Conservation (phyloP, 1,284 basidiomycete genomes). For the Cronartium quercuum region DNA sequence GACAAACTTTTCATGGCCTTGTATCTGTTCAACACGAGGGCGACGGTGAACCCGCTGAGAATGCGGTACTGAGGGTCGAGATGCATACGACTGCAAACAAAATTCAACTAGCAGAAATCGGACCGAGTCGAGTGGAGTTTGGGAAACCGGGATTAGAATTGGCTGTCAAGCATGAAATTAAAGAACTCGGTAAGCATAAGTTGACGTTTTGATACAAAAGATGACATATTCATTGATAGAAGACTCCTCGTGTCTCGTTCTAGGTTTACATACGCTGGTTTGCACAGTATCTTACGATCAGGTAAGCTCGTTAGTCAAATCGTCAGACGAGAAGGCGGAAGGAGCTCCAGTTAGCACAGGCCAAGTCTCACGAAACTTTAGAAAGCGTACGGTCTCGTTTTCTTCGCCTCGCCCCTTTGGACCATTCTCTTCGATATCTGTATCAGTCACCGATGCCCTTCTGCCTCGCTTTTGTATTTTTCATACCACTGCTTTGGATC, state of each 20-base stretch:
- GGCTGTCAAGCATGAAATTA: neutral
- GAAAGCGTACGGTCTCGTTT: neutral
- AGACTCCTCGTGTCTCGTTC: neutral
- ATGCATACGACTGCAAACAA: neutral
- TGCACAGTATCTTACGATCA: conserved; percentile 12
- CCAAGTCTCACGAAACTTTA: conserved; percentile 3
- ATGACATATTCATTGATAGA: neutral
- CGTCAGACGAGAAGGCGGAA: neutral
- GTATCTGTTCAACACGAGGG: neutral
- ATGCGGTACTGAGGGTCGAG: neutral
- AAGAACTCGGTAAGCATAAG: neutral
- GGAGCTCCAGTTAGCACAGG: neutral
- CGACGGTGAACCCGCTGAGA: neutral
- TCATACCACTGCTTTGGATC: neutral
- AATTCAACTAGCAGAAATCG: neutral
- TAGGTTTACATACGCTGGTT: conserved; percentile 7
- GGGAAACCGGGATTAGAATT: conserved; percentile 4
- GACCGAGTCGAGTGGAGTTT: neutral
- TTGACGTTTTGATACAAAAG: neutral
- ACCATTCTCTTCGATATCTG: neutral
- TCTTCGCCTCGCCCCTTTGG: neutral
- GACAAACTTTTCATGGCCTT: neutral
- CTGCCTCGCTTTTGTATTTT: neutral
- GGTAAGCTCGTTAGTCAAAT: neutral
- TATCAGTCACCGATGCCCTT: neutral